Percentiles rank a stretch among this genome's conserved stretches.
phyloP scores from a whole-genome alignment of 306 rosid genomes.

The Geum urbanum region DNA sequence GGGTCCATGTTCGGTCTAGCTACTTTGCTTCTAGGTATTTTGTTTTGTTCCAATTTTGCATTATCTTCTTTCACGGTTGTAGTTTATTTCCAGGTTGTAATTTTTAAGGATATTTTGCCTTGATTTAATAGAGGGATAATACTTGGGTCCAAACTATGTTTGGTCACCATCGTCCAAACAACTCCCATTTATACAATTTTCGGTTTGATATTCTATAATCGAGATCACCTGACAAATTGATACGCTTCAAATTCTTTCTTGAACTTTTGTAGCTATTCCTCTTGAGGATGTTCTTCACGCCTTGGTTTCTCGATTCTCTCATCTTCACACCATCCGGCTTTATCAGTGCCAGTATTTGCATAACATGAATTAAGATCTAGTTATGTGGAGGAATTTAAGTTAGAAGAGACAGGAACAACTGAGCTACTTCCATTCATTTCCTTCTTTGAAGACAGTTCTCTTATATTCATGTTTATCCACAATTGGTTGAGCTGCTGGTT shows the following conservation, averaged over 20 bases:
- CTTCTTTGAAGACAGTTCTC: constrained; percentile 46
- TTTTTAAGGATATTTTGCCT: too few relatives aligned
- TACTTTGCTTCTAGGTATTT: too few relatives aligned
- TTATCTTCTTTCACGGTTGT: too few relatives aligned
- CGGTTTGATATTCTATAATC: too few relatives aligned
- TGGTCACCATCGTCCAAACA: too few relatives aligned
- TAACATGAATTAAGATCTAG: constrained; percentile 43
- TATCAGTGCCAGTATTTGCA: constrained; percentile 31
- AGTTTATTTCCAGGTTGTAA: too few relatives aligned
- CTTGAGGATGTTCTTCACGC: constrained; percentile 91
- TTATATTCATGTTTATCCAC: constrained; percentile 36
- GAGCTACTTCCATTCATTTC: constrained; percentile 47
- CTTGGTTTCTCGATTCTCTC: constrained; percentile 48
- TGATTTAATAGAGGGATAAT: too few relatives aligned
- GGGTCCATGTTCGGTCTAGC: too few relatives aligned
- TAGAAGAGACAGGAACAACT: constrained; percentile 40
- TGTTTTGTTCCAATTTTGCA: too few relatives aligned
- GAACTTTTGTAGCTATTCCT: constrained; percentile 85
- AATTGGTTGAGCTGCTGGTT: constrained; percentile 45
- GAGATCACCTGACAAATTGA: constrained; percentile 82
- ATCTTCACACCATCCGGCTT: constrained; percentile 47
- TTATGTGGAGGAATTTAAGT: constrained; percentile 48
- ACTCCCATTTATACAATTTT: too few relatives aligned
- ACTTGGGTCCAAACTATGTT: too few relatives aligned
- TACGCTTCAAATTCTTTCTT: constrained; percentile 94